These are phyloP conservation scores for Hypsizygus ulmarius DNA, from an alignment of 1,284 basidiomycete genomes.

Conservation along the genomic window DNA sequence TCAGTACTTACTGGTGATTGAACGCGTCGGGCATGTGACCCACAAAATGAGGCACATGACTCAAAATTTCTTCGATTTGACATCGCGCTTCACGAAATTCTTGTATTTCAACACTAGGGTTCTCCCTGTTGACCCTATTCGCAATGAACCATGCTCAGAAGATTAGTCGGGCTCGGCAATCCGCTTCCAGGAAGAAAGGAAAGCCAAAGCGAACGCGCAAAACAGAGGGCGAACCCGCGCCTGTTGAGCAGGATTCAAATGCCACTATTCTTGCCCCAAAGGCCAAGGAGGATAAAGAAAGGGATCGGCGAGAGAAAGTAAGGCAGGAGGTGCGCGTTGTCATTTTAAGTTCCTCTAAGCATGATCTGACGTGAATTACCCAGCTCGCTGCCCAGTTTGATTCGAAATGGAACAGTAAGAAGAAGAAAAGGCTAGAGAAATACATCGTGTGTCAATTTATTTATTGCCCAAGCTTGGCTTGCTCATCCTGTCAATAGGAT, in stretches of 20 bases:
- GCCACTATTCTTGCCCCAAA: conserved; percentile 57
- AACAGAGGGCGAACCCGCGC: conserved; percentile 23
- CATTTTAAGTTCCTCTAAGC: background rate
- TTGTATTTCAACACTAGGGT: no score
- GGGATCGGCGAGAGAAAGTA: conserved; percentile 57
- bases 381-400: conserved; percentile 60
- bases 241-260: conserved; percentile 48
- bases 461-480: background rate
- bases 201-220: conserved; percentile 31
- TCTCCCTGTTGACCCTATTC: background rate
- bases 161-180: conserved; percentile 61
- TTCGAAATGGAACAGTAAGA: conserved; percentile 74
- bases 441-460: conserved; percentile 62
- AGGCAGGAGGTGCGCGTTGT: conserved; percentile 51
- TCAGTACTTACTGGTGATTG: no score
- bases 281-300: conserved; percentile 58
- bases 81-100: no score
- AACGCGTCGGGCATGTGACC: no score
- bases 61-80: no score
- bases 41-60: no score
- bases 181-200: conserved; percentile 55
- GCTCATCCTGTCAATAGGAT: conserved; percentile 45
- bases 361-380: conserved; percentile 5
- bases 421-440: conserved; percentile 78
- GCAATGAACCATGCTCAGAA: conserved; percentile 39